Evolutionary conservation across 768 basidiomycete species (phyloP), one percentile per base, ranked within the genome.

Genomic region (Pholiota conissans): DNA sequence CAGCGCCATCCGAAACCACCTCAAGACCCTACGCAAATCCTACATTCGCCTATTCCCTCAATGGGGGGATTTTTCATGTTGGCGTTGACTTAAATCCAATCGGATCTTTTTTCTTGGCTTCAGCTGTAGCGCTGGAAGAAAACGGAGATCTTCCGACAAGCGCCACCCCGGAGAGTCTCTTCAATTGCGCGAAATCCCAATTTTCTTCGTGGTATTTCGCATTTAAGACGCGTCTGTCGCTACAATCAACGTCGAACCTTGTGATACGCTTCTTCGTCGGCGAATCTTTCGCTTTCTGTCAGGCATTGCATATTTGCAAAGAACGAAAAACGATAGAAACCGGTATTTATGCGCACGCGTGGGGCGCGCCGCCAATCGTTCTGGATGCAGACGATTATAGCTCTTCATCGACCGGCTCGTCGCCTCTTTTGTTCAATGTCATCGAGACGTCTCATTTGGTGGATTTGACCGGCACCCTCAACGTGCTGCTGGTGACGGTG

Each of bases 391-490:
- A 61, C 9, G 73, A 75, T 50, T 78, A 79, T 59, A 52, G 52
- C 7, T 27, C 42, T 4, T 22, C 45, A 28, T 51, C 48, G 5
- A 20, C 34, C 27, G 11, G 29, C 34, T 24, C 55, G 22, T 72
- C 76, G 2, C 79, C 80, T 1, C 28, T 66, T 9, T 47, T 54
- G 1, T 83, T 82, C 62, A 69, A 77, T 57, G 71, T 79, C 53
- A 77, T 83, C 30, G 80, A 84, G 29, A 77, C 81, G 0, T 82
- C 80, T 22, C 81, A 83, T 56, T 67, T 84, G 26, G 60, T 67
- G 1, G 81, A 84, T 62, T 78, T 79, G 59, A 28, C 79, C n/a
- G 82, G 80, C 0, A 63, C 80, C 11, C 57, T 83, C n/a, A 84
- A 83, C 51, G 49, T 82, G 35, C 63, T 84, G 4, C 48, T 74